Conservation (phyloP, 257 asterid genomes). For the Gentiana straminea region DNA sequence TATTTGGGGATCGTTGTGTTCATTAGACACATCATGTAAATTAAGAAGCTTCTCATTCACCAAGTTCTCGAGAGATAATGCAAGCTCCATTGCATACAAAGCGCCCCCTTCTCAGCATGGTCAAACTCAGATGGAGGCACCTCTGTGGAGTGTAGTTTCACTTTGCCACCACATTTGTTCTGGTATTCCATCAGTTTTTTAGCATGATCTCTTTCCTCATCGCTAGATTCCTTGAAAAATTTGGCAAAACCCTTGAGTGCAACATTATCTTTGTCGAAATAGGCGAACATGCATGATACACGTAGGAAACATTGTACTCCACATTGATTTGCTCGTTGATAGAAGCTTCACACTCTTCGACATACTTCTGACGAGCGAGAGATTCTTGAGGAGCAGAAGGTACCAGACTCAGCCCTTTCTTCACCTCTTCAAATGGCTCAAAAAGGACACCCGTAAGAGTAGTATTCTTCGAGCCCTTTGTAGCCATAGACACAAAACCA, state of each 20-base stretch:
- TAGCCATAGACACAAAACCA: slow-evolving; percentile 34
- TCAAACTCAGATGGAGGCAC: slow-evolving; percentile 61
- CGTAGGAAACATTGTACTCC: slow-evolving; percentile 49
- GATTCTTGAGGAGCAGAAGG: slow-evolving; percentile 59
- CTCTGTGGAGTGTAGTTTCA: slow-evolving; percentile 52
- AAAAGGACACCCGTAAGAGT: slow-evolving; percentile 72
- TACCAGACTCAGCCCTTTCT: slow-evolving; percentile 71
- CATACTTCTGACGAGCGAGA: slow-evolving; percentile 67
- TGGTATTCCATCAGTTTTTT: slow-evolving; percentile 56
- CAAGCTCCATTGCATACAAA: slow-evolving; percentile 20
- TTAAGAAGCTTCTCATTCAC: too few relatives aligned
- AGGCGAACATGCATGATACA: slow-evolving; percentile 60
- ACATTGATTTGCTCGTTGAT: slow-evolving; percentile 86
- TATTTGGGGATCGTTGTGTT: too few relatives aligned
- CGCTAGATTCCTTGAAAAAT: slow-evolving; percentile 55
- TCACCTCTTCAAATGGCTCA: slow-evolving; percentile 91
- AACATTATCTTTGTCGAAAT: slow-evolving; percentile 55
- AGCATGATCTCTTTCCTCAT: slow-evolving; percentile 53
- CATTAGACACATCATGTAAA: too few relatives aligned
- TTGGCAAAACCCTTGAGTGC: slow-evolving; percentile 59
- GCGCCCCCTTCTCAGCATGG: slow-evolving; percentile 71
- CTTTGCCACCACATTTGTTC: slow-evolving; percentile 49
- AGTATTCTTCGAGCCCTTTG: slow-evolving; percentile 42
- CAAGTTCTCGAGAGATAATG: too few relatives aligned
- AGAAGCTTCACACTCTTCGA: slow-evolving; percentile 50